A percentile compares a stretch with the other conserved stretches of the same genome.
These are phyloP conservation scores for Botryosphaeria dothidea DNA, from an alignment of 2,329 filamentous ascomycete species.

Conservation along the genomic window DNA sequence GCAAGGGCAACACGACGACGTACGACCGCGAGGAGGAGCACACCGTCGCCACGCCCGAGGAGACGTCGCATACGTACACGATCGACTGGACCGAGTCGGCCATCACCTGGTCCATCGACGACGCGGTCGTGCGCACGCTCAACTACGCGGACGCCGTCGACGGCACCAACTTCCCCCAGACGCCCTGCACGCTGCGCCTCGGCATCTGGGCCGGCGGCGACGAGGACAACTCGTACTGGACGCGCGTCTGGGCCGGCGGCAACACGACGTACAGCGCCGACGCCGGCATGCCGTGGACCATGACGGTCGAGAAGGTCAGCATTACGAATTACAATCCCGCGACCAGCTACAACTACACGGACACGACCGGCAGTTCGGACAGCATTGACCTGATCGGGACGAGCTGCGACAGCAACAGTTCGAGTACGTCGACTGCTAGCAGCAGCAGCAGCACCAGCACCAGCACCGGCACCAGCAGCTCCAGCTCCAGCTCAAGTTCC, in stretches of 20 bases:
- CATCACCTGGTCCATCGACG: slow-evolving; percentile 71
- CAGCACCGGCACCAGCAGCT: neutral
- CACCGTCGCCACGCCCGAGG: slow-evolving; percentile 56
- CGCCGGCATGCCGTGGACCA: slow-evolving; percentile 45
- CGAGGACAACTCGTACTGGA: slow-evolving; percentile 45
- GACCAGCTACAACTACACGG: slow-evolving; percentile 51
- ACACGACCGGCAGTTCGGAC: slow-evolving; percentile 48
- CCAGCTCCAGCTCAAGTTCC: neutral
- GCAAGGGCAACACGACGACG: slow-evolving; percentile 68
- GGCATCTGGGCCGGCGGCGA: slow-evolving; percentile 53
- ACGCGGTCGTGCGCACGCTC: slow-evolving; percentile 63
- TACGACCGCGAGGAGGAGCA: slow-evolving; percentile 70
- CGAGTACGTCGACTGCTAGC: neutral
- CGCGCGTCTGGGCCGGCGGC: slow-evolving; percentile 69
- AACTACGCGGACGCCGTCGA: slow-evolving; percentile 57
- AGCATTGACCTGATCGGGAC: slow-evolving; percentile 47
- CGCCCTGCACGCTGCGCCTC: slow-evolving; percentile 63
- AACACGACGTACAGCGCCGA: slow-evolving; percentile 47
- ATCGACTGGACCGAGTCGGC: slow-evolving; percentile 69
- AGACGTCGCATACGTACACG: slow-evolving; percentile 67
- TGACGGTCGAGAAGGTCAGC: slow-evolving; percentile 53
- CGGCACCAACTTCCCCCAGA: slow-evolving; percentile 70
- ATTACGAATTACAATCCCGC: slow-evolving; percentile 56
- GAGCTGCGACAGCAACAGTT: neutral
- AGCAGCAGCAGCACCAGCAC: neutral